These are phyloP conservation scores for Puccinia coronata DNA, from an alignment of 1,284 basidiomycete species.

Conservation along the genomic window DNA sequence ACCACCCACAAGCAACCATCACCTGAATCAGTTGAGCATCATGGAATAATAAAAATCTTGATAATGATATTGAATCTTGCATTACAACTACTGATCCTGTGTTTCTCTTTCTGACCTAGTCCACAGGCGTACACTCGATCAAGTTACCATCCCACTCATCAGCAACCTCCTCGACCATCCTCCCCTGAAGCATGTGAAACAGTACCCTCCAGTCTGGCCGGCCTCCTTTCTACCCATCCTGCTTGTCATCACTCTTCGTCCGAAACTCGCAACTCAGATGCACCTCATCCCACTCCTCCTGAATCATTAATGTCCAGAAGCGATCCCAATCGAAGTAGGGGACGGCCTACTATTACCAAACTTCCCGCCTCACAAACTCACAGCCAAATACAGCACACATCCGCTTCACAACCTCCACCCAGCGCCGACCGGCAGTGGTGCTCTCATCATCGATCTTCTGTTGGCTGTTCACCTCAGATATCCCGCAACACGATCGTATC, in stretches of 20 bases:
- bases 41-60: no score
- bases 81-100: not conserved
- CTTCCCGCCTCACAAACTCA: conserved; percentile 14
- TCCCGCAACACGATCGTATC: conserved; percentile 20
- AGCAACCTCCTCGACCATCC: not conserved
- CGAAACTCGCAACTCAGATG: not conserved
- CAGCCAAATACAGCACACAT: not conserved
- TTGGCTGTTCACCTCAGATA: conserved; percentile 16
- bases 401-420: not conserved
- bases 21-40: conserved; percentile 11
- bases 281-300: not conserved
- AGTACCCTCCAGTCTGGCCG: conserved; percentile 9
- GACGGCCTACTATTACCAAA: conserved; percentile 18
- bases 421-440: conserved; percentile 3
- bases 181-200: conserved; percentile 1
- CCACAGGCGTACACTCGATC: not conserved
- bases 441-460: not conserved
- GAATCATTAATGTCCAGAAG: conserved; percentile 6
- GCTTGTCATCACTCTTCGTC: not conserved
- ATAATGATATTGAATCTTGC: no score
- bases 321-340: not conserved
- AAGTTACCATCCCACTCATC: not conserved
- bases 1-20: not conserved
- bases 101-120: not conserved
- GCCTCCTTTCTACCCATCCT: not conserved